phyloP scores from a whole-genome alignment of 352 stramenopile species.

The Phytophthora pinifolia region DNA sequence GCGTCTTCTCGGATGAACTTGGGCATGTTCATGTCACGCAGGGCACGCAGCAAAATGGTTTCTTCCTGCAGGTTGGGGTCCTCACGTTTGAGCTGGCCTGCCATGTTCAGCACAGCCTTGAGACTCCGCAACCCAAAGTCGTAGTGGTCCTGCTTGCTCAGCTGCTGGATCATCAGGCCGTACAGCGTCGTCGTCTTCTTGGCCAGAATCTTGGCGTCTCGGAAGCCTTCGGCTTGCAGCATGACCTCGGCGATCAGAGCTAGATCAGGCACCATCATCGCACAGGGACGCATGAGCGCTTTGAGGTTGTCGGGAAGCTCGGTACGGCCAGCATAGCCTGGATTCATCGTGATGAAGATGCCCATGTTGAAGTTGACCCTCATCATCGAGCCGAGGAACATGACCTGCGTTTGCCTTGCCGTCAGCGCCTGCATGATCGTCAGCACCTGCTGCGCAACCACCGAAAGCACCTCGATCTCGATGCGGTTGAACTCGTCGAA shows the following conservation, averaged over 20 bases:
- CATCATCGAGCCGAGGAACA: constrained; percentile 88
- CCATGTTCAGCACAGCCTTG: constrained; percentile 88
- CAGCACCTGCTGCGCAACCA: constrained; percentile 91
- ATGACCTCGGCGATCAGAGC: constrained; percentile 87
- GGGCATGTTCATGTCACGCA: constrained; percentile 95
- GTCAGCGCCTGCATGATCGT: constrained; percentile 90
- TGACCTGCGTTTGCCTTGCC: constrained; percentile 66
- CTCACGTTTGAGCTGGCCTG: constrained; percentile 91
- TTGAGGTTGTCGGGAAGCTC: constrained; percentile 90
- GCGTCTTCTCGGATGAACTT: constrained; percentile 95
- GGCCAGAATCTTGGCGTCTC: constrained; percentile 74
- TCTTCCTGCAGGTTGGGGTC: constrained; percentile 95
- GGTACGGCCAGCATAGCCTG: constrained; percentile 89
- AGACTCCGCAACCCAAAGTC: constrained; percentile 83
- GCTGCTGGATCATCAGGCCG: constrained; percentile 84
- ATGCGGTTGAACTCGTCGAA: constrained; percentile 98
- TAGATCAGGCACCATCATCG: constrained; percentile 89
- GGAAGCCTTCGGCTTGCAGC: constrained; percentile 85
- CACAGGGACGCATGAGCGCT: constrained; percentile 81
- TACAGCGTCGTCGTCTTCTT: constrained; percentile 90
- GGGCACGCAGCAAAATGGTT: constrained; percentile 94
- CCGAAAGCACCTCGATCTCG: constrained; percentile 94
- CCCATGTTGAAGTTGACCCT: constrained; percentile 88
- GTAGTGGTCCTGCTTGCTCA: constrained; percentile 90
- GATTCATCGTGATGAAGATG: constrained; percentile 95